phyloP scores from a whole-genome alignment of 331 rosid species.

The Acacia concinna region DNA sequence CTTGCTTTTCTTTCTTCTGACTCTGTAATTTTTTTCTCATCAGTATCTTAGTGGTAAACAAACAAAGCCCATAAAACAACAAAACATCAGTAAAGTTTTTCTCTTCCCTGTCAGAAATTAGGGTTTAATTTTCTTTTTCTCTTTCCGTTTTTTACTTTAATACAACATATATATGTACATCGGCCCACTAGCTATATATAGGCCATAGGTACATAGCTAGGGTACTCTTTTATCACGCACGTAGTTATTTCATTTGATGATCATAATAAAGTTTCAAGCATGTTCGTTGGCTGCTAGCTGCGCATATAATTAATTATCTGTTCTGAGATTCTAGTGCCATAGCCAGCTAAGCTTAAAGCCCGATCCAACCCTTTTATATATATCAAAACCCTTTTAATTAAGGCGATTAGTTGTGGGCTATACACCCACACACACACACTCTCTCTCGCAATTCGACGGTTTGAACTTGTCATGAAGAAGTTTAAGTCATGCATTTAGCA shows the following conservation, averaged over 20 bases:
- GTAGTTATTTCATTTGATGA: background rate
- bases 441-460: constrained; percentile 5
- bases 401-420: background rate
- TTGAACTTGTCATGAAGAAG: background rate
- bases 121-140: background rate
- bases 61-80: background rate
- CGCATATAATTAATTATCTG: background rate
- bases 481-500: constrained; percentile 30
- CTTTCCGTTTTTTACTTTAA: background rate
- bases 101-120: background rate
- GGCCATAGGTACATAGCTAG: background rate
- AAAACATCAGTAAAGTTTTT: background rate
- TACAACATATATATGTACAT: background rate
- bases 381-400: background rate
- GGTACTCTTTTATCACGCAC: background rate
- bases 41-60: constrained; percentile 2
- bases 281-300: background rate
- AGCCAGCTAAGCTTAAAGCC: background rate
- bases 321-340: background rate
- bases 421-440: too few species aligned
- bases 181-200: background rate
- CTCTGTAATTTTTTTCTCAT: background rate
- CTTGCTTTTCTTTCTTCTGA: background rate
- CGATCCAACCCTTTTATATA: background rate
- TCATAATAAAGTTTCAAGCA: background rate